Evolutionary conservation across 1,139 yeast species (phyloP).

Genomic region (Hansenula sp.): DNA sequence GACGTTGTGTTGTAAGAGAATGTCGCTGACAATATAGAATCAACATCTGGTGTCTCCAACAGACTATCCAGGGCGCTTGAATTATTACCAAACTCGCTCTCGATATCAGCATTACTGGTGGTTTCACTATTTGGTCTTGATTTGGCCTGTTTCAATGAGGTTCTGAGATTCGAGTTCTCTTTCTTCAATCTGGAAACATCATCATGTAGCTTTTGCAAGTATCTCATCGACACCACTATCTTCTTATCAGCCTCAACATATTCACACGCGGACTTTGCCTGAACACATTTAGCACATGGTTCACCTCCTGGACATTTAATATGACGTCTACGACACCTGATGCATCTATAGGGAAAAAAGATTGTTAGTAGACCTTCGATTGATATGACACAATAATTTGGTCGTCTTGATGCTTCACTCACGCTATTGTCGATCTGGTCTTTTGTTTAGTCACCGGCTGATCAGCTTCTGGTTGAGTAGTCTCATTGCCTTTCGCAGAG

Average conservation of each 20-base stretch:
- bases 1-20: slow-evolving; percentile 21
- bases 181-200: slow-evolving; percentile 45
- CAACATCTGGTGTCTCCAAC: slow-evolving; percentile 17
- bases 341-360: slow-evolving; percentile 39
- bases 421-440: slow-evolving; percentile 17
- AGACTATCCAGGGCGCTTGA: slow-evolving; percentile 9
- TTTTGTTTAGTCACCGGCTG: slow-evolving; percentile 8
- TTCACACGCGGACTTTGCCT: slow-evolving; percentile 61
- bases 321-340: slow-evolving; percentile 70
- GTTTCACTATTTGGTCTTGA: not conserved
- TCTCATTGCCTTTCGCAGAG: no score
- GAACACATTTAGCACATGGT: slow-evolving; percentile 64
- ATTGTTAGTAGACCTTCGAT: not conserved
- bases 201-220: slow-evolving; percentile 63
- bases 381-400: no score
- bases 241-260: slow-evolving; percentile 76
- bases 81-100: slow-evolving; percentile 2
- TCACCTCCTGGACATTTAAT: slow-evolving; percentile 80
- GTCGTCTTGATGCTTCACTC: no score
- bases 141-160: slow-evolving; percentile 30
- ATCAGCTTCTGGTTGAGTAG: not conserved
- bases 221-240: slow-evolving; percentile 72
- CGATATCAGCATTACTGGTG: not conserved
- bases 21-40: slow-evolving; percentile 19
- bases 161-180: slow-evolving; percentile 54